Conservation (phyloP, 495 filamentous ascomycete species). For the Penicillium argentinense region DNA sequence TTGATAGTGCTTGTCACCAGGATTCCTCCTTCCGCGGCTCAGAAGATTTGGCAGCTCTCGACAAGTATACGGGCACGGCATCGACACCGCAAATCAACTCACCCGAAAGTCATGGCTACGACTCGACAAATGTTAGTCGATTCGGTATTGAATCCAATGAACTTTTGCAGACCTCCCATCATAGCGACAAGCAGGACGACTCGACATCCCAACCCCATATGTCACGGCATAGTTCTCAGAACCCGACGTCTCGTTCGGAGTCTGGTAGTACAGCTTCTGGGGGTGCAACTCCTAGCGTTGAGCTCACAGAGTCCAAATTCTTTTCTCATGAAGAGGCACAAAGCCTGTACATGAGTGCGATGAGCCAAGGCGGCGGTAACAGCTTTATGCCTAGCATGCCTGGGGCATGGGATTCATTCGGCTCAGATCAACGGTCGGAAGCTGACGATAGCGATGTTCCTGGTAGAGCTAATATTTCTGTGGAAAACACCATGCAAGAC, state of each 20-base stretch:
- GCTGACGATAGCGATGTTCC: not conserved
- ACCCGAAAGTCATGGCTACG: not conserved
- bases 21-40: not conserved
- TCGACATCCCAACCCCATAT: slow-evolving; percentile 1
- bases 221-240: slow-evolving; percentile 8
- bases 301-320: slow-evolving; percentile 70
- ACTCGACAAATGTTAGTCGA: slow-evolving; percentile 6
- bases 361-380: slow-evolving; percentile 45
- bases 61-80: not conserved
- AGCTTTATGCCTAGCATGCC: slow-evolving; percentile 54
- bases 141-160: slow-evolving; percentile 1
- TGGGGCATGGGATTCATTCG: slow-evolving; percentile 57
- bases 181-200: slow-evolving; percentile 1
- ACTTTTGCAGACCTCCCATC: not conserved
- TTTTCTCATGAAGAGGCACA: slow-evolving; percentile 91
- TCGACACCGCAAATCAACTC: not conserved
- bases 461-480: not conserved
- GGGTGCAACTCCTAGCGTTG: slow-evolving; percentile 35
- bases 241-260: slow-evolving; percentile 23
- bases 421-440: slow-evolving; percentile 5
- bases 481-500: not conserved
- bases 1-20: not conserved
- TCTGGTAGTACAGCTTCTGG: slow-evolving; percentile 23
- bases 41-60: not conserved
- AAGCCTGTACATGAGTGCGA: slow-evolving; percentile 91